Percentiles rank a stretch among this genome's conserved stretches.
phyloP scores from a whole-genome alignment of 148 eudicot genomes.

The Cornus florida region DNA sequence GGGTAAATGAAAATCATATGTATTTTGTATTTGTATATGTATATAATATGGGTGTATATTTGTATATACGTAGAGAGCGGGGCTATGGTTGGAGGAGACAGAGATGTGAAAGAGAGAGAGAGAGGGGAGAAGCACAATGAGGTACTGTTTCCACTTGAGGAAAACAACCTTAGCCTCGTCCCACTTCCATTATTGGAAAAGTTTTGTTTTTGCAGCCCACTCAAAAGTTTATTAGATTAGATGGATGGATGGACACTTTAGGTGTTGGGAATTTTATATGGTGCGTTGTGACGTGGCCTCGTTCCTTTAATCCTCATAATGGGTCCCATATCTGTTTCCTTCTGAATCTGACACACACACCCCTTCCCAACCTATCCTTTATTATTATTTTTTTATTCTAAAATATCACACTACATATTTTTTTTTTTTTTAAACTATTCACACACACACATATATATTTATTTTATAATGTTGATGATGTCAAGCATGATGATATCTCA shows the following conservation, averaged over 20 bases:
- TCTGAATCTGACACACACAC: too few relatives aligned
- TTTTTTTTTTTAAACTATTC: too few relatives aligned
- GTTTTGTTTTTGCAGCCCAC: constrained; percentile 11
- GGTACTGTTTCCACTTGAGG: constrained; percentile 12
- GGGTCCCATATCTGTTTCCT: not conserved
- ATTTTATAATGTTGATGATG: too few relatives aligned
- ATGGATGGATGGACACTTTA: not conserved
- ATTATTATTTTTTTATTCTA: too few relatives aligned
- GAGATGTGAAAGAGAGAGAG: too few relatives aligned
- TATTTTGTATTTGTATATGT: too few relatives aligned
- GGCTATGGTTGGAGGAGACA: not conserved
- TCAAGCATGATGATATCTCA: too few relatives aligned
- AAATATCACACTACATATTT: too few relatives aligned
- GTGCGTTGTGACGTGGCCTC: not conserved
- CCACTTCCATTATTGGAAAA: constrained; percentile 13
- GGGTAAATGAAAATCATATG: too few relatives aligned
- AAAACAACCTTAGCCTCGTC: constrained; percentile 13
- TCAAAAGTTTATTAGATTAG: not conserved
- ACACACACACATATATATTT: too few relatives aligned
- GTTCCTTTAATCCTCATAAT: not conserved
- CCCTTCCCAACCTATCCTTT: too few relatives aligned
- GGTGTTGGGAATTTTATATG: not conserved
- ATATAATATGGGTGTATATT: too few relatives aligned
- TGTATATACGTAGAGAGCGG: not conserved
- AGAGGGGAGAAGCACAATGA: not conserved